Evolutionary conservation across 2,329 filamentous ascomycete genomes (phyloP).

Genomic region (Fusarium nygamai): DNA sequence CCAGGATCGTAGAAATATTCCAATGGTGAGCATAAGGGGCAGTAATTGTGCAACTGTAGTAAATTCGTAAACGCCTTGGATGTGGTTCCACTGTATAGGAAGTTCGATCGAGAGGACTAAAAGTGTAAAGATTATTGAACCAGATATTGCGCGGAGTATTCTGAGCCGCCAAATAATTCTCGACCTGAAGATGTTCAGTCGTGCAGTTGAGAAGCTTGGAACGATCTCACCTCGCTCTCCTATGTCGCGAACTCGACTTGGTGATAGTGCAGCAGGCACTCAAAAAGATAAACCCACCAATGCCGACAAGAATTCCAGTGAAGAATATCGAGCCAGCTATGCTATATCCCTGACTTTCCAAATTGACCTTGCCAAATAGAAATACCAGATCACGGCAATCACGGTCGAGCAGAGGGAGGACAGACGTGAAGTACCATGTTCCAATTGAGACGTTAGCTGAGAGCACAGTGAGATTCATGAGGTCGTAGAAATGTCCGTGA

Average conservation of each 20-base stretch:
- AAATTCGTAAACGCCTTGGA: slow-evolving; percentile 39
- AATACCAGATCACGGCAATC: slow-evolving; percentile 47
- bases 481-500: slow-evolving; percentile 40
- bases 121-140: slow-evolving; percentile 43
- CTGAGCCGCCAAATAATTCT: slow-evolving; percentile 39
- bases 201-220: not conserved
- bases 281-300: slow-evolving; percentile 37
- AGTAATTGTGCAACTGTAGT: slow-evolving; percentile 45
- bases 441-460: slow-evolving; percentile 43
- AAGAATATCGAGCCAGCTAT: slow-evolving; percentile 47
- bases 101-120: slow-evolving; percentile 48
- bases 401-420: slow-evolving; percentile 36
- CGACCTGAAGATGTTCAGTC: slow-evolving; percentile 15
- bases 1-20: slow-evolving; percentile 42
- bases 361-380: slow-evolving; percentile 43
- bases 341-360: slow-evolving; percentile 43
- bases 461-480: slow-evolving; percentile 41
- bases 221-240: slow-evolving; percentile 33
- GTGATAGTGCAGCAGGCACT: slow-evolving; percentile 36
- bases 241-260: slow-evolving; percentile 26
- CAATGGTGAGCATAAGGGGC: slow-evolving; percentile 46
- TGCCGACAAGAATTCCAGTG: slow-evolving; percentile 41
- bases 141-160: slow-evolving; percentile 21
- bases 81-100: slow-evolving; percentile 47
- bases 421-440: slow-evolving; percentile 47